Evolutionary conservation across 179 eudicot genomes (phyloP).

Genomic region (Monotropa hypopitys): DNA sequence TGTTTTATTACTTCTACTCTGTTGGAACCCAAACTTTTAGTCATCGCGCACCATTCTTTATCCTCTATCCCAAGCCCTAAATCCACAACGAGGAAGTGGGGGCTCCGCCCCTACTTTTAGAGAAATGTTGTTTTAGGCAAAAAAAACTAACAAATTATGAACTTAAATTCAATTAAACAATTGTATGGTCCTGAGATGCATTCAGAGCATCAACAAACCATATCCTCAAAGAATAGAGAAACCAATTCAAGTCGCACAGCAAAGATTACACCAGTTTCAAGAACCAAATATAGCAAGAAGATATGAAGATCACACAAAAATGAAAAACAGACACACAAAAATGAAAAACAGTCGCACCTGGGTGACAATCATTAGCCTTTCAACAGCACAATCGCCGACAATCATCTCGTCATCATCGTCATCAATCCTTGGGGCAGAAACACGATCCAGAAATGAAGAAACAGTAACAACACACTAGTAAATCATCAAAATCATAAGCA

Average conservation of each 20-base stretch:
- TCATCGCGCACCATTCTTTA: neutral
- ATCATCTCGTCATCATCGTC: conserved; percentile 70
- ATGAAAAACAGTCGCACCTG: conserved; percentile 39
- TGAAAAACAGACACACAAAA: neutral
- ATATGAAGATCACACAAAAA: neutral
- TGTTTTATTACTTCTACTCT: neutral
- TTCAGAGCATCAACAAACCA: neutral
- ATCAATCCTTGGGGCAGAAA: conserved; percentile 38
- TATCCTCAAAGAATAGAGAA: neutral
- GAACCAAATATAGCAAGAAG: neutral
- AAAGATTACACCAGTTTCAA: neutral
- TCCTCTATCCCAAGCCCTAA: neutral
- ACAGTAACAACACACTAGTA: conserved; percentile 1
- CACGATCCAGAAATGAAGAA: neutral
- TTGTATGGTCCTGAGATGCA: neutral
- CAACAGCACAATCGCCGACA: conserved; percentile 60
- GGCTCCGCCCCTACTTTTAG: neutral
- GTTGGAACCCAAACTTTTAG: neutral
- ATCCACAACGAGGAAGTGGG: neutral
- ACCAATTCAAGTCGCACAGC: neutral
- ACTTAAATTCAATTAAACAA: neutral
- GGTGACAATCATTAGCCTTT: conserved; percentile 86
- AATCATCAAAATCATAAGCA: neutral
- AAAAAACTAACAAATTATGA: neutral
- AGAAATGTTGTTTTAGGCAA: neutral